These are phyloP conservation scores for Wickerhamomyces subpelliculosus DNA, from an alignment of 805 yeast species.

Conservation along the genomic window DNA sequence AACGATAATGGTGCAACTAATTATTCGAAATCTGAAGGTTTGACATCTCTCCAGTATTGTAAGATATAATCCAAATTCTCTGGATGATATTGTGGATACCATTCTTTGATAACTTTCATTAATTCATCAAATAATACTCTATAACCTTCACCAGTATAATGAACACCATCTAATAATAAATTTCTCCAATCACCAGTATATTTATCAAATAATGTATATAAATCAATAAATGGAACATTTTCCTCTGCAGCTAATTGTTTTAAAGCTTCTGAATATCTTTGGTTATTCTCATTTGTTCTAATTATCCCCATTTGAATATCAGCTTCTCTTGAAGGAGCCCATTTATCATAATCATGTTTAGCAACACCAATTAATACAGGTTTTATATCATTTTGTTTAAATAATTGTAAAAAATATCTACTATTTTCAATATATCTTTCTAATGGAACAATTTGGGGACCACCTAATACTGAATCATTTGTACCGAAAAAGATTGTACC, in stretches of 20 bases:
- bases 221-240: constrained; percentile 52
- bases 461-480: constrained; percentile 55
- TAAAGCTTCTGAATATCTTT: constrained; percentile 45
- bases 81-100: constrained; percentile 44
- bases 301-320: constrained; percentile 32
- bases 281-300: constrained; percentile 40
- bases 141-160: constrained; percentile 51
- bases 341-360: constrained; percentile 38
- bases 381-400: constrained; percentile 36
- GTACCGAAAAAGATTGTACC: constrained; percentile 73
- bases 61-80: constrained; percentile 28
- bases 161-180: constrained; percentile 50
- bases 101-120: constrained; percentile 26
- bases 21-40: constrained; percentile 8
- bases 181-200: constrained; percentile 33
- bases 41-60: constrained; percentile 36
- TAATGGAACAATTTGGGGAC: constrained; percentile 44
- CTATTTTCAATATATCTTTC: constrained; percentile 44
- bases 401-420: constrained; percentile 31
- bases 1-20: too few relatives aligned
- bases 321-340: constrained; percentile 28
- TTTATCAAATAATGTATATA: constrained; percentile 38
- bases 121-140: constrained; percentile 39
- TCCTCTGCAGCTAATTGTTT: constrained; percentile 35
- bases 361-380: constrained; percentile 61